Conservation (phyloP, 169 alveolate genomes). For the Plasmodium fragile region DNA sequence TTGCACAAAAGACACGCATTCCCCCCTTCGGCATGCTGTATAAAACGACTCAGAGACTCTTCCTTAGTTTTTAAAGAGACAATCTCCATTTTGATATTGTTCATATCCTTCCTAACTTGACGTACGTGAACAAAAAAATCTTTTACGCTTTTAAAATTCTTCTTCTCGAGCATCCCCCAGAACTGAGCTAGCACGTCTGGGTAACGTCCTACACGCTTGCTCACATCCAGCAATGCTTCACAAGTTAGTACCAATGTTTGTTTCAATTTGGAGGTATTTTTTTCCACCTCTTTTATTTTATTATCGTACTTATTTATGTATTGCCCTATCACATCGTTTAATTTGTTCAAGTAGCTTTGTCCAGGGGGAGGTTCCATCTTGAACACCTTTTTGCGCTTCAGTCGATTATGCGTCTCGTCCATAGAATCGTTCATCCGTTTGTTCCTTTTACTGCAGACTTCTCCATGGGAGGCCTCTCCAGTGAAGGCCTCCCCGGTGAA, state of each 20-base stretch:
- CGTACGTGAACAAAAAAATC: not conserved
- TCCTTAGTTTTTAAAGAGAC: not conserved
- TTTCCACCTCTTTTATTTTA: not conserved
- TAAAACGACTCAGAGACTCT: not conserved
- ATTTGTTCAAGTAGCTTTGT: not conserved
- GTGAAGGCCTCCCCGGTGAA: not conserved
- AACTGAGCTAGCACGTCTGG: not conserved
- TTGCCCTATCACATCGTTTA: not conserved
- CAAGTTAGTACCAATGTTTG: not conserved
- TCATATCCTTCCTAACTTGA: not conserved
- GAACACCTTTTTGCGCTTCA: not conserved
- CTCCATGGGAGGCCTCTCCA: too few relatives aligned
- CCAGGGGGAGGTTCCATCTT: not conserved
- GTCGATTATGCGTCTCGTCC: not conserved
- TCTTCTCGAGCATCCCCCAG: conserved; percentile 5
- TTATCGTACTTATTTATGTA: conserved; percentile 13
- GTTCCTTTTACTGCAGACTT: not conserved
- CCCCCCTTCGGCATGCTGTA: not conserved
- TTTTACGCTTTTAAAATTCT: not conserved
- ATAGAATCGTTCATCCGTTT: not conserved
- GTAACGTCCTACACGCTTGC: not conserved
- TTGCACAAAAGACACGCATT: conserved; percentile 1
- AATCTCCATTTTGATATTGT: conserved; percentile 8
- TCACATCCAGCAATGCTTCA: not conserved
- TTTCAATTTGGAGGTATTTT: not conserved